phyloP scores from a whole-genome alignment of 441 rosid species.

The Kokia cookei region DNA sequence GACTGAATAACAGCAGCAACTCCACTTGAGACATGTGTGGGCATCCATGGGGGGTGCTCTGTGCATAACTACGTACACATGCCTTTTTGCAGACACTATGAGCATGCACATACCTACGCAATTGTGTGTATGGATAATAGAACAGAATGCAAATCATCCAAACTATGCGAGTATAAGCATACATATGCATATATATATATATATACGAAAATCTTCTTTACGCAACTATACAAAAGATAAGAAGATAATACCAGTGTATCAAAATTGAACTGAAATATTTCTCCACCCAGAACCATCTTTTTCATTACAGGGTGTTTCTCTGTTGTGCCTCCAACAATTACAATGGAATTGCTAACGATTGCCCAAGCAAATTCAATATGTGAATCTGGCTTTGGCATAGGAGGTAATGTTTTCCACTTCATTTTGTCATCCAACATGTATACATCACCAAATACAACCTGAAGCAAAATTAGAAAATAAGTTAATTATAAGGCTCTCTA shows the following conservation, averaged over 20 bases:
- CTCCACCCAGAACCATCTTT: slow-evolving; percentile 80
- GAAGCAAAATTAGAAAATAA: neutral
- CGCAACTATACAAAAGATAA: neutral
- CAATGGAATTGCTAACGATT: slow-evolving; percentile 70
- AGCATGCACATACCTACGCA: no score
- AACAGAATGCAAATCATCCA: neutral
- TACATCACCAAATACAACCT: slow-evolving; percentile 70
- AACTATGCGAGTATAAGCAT: neutral
- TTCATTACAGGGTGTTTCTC: slow-evolving; percentile 89
- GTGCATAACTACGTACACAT: neutral
- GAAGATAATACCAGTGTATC: slow-evolving; percentile 49
- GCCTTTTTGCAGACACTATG: neutral
- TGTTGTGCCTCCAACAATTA: slow-evolving; percentile 89
- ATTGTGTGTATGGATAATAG: neutral
- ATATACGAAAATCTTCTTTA: neutral
- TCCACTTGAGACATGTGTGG: neutral
- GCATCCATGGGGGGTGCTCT: neutral
- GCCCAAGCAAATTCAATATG: slow-evolving; percentile 94
- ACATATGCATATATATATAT: neutral
- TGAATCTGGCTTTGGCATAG: slow-evolving; percentile 89
- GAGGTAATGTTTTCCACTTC: slow-evolving; percentile 80
- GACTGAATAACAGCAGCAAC: neutral
- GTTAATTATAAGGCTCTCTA: neutral
- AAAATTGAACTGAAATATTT: slow-evolving; percentile 78
- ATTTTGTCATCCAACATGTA: slow-evolving; percentile 82